A percentile compares a stretch with the other conserved stretches of the same genome.
Conservation (phyloP, 306 rosid species). For the Ammopiptanthus mongolicus region DNA sequence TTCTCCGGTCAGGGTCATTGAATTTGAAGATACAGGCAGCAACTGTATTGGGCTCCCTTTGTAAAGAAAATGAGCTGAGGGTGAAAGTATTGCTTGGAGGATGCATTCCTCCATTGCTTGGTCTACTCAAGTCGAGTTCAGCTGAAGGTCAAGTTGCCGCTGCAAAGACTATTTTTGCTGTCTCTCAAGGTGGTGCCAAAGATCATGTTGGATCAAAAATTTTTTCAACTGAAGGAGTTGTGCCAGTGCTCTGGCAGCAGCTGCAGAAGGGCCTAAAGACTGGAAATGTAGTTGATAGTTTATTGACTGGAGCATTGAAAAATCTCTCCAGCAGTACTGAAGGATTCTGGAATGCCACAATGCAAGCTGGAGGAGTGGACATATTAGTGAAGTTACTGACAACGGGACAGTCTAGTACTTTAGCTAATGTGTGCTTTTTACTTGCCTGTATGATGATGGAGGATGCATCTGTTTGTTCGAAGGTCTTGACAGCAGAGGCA, state of each 20-base stretch:
- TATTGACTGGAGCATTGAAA: slow-evolving; percentile 92
- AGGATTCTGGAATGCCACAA: slow-evolving; percentile 89
- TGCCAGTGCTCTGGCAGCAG: slow-evolving; percentile 92
- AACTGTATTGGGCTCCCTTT: slow-evolving; percentile 87
- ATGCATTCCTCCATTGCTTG: slow-evolving; percentile 96
- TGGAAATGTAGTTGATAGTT: slow-evolving; percentile 77
- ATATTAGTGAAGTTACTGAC: slow-evolving; percentile 80
- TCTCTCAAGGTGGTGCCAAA: slow-evolving; percentile 89
- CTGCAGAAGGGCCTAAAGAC: slow-evolving; percentile 69
- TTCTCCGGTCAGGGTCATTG: slow-evolving; percentile 91
- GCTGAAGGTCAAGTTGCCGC: slow-evolving; percentile 91
- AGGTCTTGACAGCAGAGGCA: slow-evolving; percentile 70
- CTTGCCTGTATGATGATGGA: slow-evolving; percentile 91
- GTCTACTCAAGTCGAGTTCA: slow-evolving; percentile 87
- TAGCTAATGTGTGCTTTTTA: slow-evolving; percentile 89
- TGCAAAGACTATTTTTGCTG: slow-evolving; percentile 90
- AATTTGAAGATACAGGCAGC: slow-evolving; percentile 97
- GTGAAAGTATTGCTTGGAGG: slow-evolving; percentile 98
- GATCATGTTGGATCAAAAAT: slow-evolving; percentile 98
- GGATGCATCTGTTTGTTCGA: slow-evolving; percentile 83
- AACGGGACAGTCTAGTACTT: slow-evolving; percentile 74
- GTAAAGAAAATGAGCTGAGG: slow-evolving; percentile 93
- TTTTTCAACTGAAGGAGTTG: slow-evolving; percentile 98
- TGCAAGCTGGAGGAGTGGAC: slow-evolving; percentile 88
- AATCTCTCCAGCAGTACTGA: slow-evolving; percentile 89